Base-by-base conservation (phyloP, 768 basidiomycete genomes). In the Collybiopsis confluens region DNA sequence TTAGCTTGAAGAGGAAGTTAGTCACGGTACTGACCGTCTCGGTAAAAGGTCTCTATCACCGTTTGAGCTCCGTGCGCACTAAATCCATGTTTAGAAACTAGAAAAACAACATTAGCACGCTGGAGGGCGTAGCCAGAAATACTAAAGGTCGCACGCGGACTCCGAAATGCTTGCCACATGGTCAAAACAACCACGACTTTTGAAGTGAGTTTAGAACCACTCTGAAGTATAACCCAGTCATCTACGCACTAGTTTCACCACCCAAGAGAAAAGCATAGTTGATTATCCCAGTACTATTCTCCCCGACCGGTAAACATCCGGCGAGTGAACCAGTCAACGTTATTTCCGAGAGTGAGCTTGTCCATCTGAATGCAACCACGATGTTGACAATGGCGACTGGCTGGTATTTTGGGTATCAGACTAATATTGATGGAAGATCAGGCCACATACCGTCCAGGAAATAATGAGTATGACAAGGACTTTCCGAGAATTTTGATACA, bases 401-500 rank as follows among this genome's bases (percentile, higher is more conserved):
- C 30, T 49, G 16, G 13, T n/a, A n/a, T 36, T 16, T 13, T 10
- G 21, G 11, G 13, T 23, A 36, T 33, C 20, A 21, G 7, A 3
- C 30, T 6, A 33, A 6, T 33, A 38, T 16, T 28, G n/a, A 21
- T 8, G n/a, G 7, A 35, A 10, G 2, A 36, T 4, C 7, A 23
- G n/a, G 2, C 20, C 9, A 35, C 47, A 36, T 24, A 49, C 47
- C 35, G 30, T 27, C 47, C 47, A 49, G 11, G 30, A 20, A 10
- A 49, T 21, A 21, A 38, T 16, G 18, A 49, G 36, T 8, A 49
- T 20, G 18, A 24, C 30, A 15, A 49, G 47, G 16, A 49, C 23
- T 20, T 49, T 49, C 15, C 47, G 30, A 38, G 47, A 49, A 10
- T 37, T 49, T 18, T 49, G 16, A 18, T 37, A 49, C 47, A 49